Base-by-base conservation (phyloP, 306 rosid genomes). In the Begonia peltatifolia region DNA sequence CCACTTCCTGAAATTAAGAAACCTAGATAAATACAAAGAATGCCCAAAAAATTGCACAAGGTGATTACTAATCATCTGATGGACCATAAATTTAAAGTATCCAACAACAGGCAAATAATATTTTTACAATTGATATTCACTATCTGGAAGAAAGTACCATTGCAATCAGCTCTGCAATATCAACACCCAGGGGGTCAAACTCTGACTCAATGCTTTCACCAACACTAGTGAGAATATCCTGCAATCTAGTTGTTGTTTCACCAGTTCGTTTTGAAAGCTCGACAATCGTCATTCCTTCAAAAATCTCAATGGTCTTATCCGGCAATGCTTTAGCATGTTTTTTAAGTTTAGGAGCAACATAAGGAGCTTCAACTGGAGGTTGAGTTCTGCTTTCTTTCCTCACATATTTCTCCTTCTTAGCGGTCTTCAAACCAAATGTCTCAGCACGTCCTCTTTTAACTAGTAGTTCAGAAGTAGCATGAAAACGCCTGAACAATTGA, bases 191-290 rank as follows among this genome's bases (percentile, higher is more conserved):
- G 43, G 87, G 76, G 62, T 83, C 92, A 80, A 83, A 85, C 82
- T 85, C 95, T 11, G 95, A 78, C 65, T 64, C 74, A 75, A 78
- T 60, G 60, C 80, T 82, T 78, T 90, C 97, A 63, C 94, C 95
- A 15, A 90, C 79, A 63, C 72, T 80, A 41, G 71, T 52, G 49
- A 90, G 94, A 63, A 83, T 68, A 58, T 73, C 74, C 68, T 76
- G 94, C 73, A 90, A 67, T 53, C 75, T 60, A 56, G 84, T 59
- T 61, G 66, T 65, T 42, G 84, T 69, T 73, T 69, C 74, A 50
- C 95, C 86, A 12, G 85, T 63, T 59, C 84, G 87, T 73, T 80
- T 85, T 25, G 95, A 79, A 73, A 89, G 81, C 72, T 89, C 95
- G 52, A 60, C 75, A 52, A 80, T 63, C 49, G 90, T 74, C 90